Evolutionary conservation across 2,329 filamentous ascomycete genomes (phyloP), one percentile per base, ranked within the genome.

Genomic region (Blastomyces parvus): DNA sequence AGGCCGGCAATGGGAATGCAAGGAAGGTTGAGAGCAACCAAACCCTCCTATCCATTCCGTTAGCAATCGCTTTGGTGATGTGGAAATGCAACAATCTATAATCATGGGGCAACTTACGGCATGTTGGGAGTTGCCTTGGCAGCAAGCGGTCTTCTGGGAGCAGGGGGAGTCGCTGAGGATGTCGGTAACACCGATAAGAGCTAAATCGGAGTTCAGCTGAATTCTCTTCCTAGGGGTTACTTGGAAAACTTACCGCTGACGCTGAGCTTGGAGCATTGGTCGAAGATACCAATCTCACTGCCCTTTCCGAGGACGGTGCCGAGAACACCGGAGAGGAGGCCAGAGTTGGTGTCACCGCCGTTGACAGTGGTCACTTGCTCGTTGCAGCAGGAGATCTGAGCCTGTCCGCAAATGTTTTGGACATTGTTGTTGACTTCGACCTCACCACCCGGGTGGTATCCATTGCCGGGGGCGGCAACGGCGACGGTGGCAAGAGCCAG

Each of bases 401-500:
- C 58, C 53, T 64, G 63, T 11, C 64, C 65, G 57, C 66, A n/a
- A n/a, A n/a, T n/a, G n/a, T n/a, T n/a, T n/a, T n/a, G n/a, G n/a
- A n/a, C n/a, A n/a, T n/a, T n/a, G n/a, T n/a, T n/a, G n/a, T n/a
- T 22, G 42, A 68, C 38, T 38, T 63, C 30, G 8, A 33, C 22
- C 6, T 48, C 63, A 50, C 61, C 53, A 33, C 22, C 25, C 61
- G 22, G 57, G 65, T 4, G 22, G 57, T 62, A 46, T 19, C 59
- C 27, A n/a, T 44, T 42, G 57, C 61, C 64, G 27, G 65, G 65
- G 52, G 61, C 66, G 25, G 65, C 64, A 48, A 64, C 64, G 40
- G 74, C 75, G 5, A 74, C 77, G 67, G 78, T 76, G 65, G 76
- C 75, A 44, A 79, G 72, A 55, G 78, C 76, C 17, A 74, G 74